Base-by-base conservation (phyloP, 1,139 yeast species). In the Nakaseomyces nivariensis region DNA sequence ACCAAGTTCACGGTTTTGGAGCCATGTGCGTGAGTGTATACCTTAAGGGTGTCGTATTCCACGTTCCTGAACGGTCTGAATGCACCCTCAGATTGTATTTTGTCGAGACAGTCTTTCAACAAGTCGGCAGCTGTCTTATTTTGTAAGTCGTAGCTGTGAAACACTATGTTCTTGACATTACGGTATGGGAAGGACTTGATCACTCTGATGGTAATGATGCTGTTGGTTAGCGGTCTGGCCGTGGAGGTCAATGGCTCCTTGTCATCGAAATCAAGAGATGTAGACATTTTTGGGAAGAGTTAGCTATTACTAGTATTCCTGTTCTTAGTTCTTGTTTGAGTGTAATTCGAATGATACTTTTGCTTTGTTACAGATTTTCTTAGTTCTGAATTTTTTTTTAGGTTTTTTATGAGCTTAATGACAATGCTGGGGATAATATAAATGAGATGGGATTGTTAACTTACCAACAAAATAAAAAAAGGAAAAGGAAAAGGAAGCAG, bases 11-110 rank as follows among this genome's bases (percentile, higher is more conserved):
- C 85, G 1, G 97, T 87, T 69, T 92, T 92, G 38, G 96, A 78
- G 6, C 95, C 95, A 66, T 92, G 97, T 0, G 98, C 97, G 63
- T 87, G 88, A 37, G 96, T 85, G 68, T 92, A 92, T 17, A 92
- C 76, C 68, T 94, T 92, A 54, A 92, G 65, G 0, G 94, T 73
- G 62, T 92, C 87, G 59, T 81, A 83, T 1, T 72, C 72, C n/a
- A 86, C 85, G 54, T 76, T 85, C 59, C 97, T 76, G 67, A 81
- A 90, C 0, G 97, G 95, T 59, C 96, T 75, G 55, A 82, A 78
- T 0, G 78, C 80, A 1, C 95, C 88, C 7, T 81, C 76, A 5
- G 83, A 76, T 49, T 77, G 72, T 52, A 89, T 83, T 37, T 74
- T 74, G 33, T 71, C 57, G 24, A 66, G 55, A 10, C 80, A 67